Conservation (phyloP, 1,284 basidiomycete genomes). For the Ganoderma sp. region DNA sequence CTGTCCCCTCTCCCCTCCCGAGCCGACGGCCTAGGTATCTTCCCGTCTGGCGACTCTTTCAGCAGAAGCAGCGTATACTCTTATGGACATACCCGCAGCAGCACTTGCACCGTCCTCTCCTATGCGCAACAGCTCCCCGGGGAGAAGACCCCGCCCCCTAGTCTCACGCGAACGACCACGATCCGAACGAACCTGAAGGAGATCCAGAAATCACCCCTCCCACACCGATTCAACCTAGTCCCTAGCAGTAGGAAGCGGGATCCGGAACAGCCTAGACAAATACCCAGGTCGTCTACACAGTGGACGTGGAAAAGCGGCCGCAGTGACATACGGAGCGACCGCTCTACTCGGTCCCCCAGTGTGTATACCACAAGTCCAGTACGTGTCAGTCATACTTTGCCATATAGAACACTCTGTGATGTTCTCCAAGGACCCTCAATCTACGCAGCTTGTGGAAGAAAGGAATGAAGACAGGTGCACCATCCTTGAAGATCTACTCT, state of each 20-base stretch:
- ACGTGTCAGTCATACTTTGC: not conserved
- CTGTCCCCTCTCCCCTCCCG: slow-evolving; percentile 26
- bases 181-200: slow-evolving; percentile 28
- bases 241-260: slow-evolving; percentile 14
- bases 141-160: slow-evolving; percentile 6
- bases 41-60: slow-evolving; percentile 18
- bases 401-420: not conserved
- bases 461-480: slow-evolving; percentile 1
- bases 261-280: not conserved
- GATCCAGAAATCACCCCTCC: slow-evolving; percentile 27
- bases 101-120: slow-evolving; percentile 27
- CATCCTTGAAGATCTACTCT: slow-evolving; percentile 9
- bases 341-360: not conserved
- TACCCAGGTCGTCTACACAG: slow-evolving; percentile 16
- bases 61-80: slow-evolving; percentile 17
- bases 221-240: slow-evolving; percentile 29
- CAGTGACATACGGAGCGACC: not conserved
- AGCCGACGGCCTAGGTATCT: slow-evolving; percentile 23
- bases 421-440: not conserved
- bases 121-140: slow-evolving; percentile 7
- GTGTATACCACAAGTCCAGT: slow-evolving; percentile 12
- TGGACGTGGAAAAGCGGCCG: slow-evolving; percentile 5
- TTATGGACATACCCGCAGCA: slow-evolving; percentile 23
- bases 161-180: slow-evolving; percentile 19
- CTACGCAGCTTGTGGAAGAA: not conserved